Percentiles rank a stretch among this genome's conserved stretches.
Conservation (phyloP, 2,329 filamentous ascomycete genomes). For the Aspergillus sp. region DNA sequence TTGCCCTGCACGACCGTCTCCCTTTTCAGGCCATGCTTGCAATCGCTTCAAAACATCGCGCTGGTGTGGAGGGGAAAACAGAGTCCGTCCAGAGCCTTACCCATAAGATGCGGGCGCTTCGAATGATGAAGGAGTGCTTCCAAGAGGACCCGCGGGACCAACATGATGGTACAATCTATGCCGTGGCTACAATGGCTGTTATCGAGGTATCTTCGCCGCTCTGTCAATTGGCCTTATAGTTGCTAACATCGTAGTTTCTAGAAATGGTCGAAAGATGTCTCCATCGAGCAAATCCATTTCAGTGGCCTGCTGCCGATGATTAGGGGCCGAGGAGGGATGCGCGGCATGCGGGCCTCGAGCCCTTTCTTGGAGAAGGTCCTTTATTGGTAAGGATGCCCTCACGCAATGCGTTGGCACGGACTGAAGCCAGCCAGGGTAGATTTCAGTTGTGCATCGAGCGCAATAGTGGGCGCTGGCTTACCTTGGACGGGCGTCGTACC, state of each 20-base stretch:
- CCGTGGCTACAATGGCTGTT: slow-evolving; percentile 24
- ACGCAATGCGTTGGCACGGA: no score
- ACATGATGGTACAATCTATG: slow-evolving; percentile 22
- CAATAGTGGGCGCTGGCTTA: slow-evolving; percentile 18
- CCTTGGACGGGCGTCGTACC: slow-evolving; percentile 21
- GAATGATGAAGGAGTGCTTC: slow-evolving; percentile 21
- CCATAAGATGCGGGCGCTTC: slow-evolving; percentile 24
- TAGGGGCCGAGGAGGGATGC: slow-evolving; percentile 21
- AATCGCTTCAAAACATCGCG: slow-evolving; percentile 23
- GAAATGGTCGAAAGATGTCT: slow-evolving; percentile 27
- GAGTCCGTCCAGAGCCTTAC: slow-evolving; percentile 25
- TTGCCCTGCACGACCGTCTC: slow-evolving; percentile 20
- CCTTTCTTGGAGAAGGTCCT: slow-evolving; percentile 23
- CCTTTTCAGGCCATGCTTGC: slow-evolving; percentile 27
- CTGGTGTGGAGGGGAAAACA: slow-evolving; percentile 20
- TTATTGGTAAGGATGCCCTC: slow-evolving; percentile 23
- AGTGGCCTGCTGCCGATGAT: slow-evolving; percentile 19
- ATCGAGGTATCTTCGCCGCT: slow-evolving; percentile 19
- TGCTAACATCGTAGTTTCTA: slow-evolving; percentile 12
- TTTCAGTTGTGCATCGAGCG: slow-evolving; percentile 22
- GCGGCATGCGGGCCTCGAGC: slow-evolving; percentile 16
- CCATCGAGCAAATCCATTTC: slow-evolving; percentile 22
- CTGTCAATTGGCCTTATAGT: neutral
- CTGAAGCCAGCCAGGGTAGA: slow-evolving; percentile 24
- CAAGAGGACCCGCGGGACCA: slow-evolving; percentile 14